phyloP scores from a whole-genome alignment of 2,329 filamentous ascomycete genomes.

The Ophiostoma quercus region DNA sequence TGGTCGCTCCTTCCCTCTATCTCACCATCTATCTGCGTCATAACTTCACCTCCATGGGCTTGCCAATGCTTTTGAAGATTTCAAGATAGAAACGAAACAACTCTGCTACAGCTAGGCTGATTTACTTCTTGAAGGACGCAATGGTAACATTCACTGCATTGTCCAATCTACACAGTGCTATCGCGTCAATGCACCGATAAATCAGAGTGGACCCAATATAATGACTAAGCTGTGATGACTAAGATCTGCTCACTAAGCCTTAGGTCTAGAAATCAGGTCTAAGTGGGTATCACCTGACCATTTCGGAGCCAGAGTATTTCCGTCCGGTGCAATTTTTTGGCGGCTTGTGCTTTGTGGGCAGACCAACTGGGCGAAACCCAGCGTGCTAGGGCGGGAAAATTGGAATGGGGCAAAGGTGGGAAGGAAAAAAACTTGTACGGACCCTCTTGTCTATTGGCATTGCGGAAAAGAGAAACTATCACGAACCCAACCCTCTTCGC shows the following conservation, averaged over 20 bases:
- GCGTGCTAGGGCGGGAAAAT: constrained; percentile 22
- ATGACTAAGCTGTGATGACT: not conserved
- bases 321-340: constrained; percentile 20
- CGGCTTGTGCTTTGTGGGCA: constrained; percentile 17
- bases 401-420: constrained; percentile 12
- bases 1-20: no score
- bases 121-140: no score
- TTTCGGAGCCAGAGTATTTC: constrained; percentile 23
- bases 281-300: constrained; percentile 19
- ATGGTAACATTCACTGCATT: not conserved
- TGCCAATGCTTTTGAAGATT: no score
- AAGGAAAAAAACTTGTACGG: constrained; percentile 21
- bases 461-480: constrained; percentile 19
- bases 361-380: constrained; percentile 3
- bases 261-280: constrained; percentile 2
- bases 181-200: no score
- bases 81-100: no score
- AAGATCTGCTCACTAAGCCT: not conserved
- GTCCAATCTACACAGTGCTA: no score
- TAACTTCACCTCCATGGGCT: no score
- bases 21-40: no score
- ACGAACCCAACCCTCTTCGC: constrained; percentile 21
- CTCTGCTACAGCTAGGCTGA: no score
- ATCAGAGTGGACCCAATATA: no score
- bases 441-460: constrained; percentile 16